Conservation (phyloP, 768 basidiomycete genomes). For the Candolleomyces eurysporus region DNA sequence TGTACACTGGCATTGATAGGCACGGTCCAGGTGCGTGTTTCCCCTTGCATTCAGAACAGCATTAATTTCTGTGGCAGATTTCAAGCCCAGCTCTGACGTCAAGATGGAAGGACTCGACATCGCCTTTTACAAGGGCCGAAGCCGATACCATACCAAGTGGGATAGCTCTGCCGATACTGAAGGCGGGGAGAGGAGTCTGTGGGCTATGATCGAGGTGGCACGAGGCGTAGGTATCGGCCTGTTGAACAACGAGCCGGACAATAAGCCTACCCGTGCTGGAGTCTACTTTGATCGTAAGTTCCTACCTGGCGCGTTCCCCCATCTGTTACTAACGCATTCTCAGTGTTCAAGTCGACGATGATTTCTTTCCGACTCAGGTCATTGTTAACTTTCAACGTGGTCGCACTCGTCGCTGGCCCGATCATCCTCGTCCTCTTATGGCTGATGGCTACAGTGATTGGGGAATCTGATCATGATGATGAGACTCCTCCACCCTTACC, state of each 20-base stretch:
- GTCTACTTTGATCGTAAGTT: conserved; percentile 77
- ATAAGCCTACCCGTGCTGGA: conserved; percentile 5
- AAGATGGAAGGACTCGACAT: conserved; percentile 69
- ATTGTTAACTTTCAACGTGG: conserved; percentile 55
- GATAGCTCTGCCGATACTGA: conserved; percentile 62
- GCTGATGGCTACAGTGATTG: conserved; percentile 21
- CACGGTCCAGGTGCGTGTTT: conserved; percentile 4
- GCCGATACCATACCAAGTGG: conserved; percentile 73
- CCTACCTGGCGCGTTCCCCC: neutral
- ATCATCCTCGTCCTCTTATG: conserved; percentile 47
- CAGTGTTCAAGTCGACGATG: conserved; percentile 55
- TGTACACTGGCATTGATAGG: conserved; percentile 46
- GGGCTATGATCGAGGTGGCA: conserved; percentile 77
- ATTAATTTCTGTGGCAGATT: neutral
- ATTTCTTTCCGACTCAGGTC: conserved; percentile 52
- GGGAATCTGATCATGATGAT: neutral
- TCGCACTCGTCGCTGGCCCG: conserved; percentile 63
- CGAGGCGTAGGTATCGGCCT: conserved; percentile 54
- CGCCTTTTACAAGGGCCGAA: conserved; percentile 74
- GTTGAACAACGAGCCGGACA: conserved; percentile 33
- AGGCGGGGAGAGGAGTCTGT: conserved; percentile 54
- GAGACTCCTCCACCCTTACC: conserved; percentile 5
- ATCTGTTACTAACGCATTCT: neutral
- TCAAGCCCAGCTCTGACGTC: neutral
- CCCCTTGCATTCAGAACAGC: neutral